A percentile compares a stretch with the other conserved stretches of the same genome.
Evolutionary conservation across 1,284 basidiomycete species (phyloP).

Genomic region (Sporisorium graminicola): DNA sequence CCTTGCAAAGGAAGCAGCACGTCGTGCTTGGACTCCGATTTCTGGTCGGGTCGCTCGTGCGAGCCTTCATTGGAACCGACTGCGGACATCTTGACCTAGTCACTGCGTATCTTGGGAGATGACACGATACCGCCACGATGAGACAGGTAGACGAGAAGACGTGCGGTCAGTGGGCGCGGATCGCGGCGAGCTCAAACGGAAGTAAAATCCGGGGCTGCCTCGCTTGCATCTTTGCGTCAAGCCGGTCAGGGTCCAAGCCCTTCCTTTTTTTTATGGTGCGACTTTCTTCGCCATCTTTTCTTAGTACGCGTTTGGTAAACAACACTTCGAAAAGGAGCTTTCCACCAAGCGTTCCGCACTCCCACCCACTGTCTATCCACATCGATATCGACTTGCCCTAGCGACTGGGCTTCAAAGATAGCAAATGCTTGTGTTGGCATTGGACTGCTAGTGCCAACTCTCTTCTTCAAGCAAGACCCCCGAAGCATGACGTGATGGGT

Average conservation of each 20-base stretch:
- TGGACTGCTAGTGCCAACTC: neutral
- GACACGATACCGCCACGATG: neutral
- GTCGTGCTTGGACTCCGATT: constrained; percentile 23
- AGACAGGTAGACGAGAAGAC: neutral
- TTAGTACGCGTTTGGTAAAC: neutral
- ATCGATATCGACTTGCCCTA: neutral
- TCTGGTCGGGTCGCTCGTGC: neutral
- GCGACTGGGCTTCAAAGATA: neutral
- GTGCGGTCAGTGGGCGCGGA: neutral
- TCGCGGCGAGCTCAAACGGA: neutral
- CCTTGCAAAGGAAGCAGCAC: constrained; percentile 44
- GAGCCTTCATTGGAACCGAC: neutral
- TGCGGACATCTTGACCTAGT: neutral
- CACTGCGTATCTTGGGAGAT: neutral
- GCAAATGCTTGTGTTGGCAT: too few species aligned
- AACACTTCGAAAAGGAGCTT: constrained; percentile 7
- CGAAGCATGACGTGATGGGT: constrained; percentile 50
- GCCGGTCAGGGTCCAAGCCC: constrained; percentile 16
- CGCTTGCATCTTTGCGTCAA: neutral
- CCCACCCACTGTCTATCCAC: neutral
- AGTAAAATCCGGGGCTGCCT: neutral
- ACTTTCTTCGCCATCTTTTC: constrained; percentile 5
- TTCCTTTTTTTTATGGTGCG: neutral
- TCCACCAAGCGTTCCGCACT: constrained; percentile 9
- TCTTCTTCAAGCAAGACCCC: neutral